Base-by-base conservation (phyloP, 441 rosid species). In the Gossypium aridum region DNA sequence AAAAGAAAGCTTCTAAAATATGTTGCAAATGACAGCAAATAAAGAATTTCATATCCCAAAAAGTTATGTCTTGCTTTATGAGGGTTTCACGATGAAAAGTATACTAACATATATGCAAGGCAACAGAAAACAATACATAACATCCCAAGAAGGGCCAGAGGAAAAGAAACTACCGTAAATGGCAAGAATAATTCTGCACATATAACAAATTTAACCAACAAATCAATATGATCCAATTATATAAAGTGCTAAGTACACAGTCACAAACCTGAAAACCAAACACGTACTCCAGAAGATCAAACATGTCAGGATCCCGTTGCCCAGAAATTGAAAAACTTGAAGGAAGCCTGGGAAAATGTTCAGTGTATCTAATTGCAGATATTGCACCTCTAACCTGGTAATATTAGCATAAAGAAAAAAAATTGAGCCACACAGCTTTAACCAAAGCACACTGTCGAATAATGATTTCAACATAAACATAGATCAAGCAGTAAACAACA, bases 231-330 rank as follows among this genome's bases (percentile, higher is more conserved):
- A 43, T 34, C 19, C 17, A 47, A 60, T 3, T 22, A 68, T 17
- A 45, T 39, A 62, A 16, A 20, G 16, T 49, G 69, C 19, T 19
- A 25, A 7, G 8, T 1, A 73, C 20, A 68, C 39, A 57, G 19
- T 54, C 61, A 79, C 85, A 73, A 79, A 96, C 99, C 98, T 96
- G 99, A 87, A 96, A 96, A 75, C 98, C 98, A 85, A 96, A 94
- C 26, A 86, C 92, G 85, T 82, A 91, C 76, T 91, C 94, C 80
- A 96, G 75, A 73, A 92, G 92, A 85, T 96, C 99, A 88, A 96
- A 96, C 88, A 96, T 83, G 85, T 96, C 99, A 68, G 95, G 86
- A 57, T 84, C 85, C 59, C 98, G 94, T 76, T 92, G 94, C 79
- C 97, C 95, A 20, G 91, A 84, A 74, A 94, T 83, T 81, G 85